These are phyloP conservation scores for Cyclotella choctawhatcheeana DNA, from an alignment of 108 stramenopile species.

Conservation along the genomic window DNA sequence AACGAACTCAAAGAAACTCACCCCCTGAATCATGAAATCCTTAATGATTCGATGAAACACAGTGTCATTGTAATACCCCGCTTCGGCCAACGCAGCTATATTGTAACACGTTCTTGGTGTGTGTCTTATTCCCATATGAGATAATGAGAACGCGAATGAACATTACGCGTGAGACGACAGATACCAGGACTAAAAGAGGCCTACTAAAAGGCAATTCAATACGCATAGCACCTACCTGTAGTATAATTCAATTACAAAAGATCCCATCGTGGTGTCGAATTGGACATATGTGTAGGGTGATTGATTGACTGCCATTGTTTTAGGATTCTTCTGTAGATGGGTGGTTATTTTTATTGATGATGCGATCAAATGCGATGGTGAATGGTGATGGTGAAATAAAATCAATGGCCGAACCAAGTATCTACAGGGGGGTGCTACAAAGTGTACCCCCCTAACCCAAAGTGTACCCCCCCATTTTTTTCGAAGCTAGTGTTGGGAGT, in stretches of 20 bases:
- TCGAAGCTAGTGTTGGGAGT: no score
- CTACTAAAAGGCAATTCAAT: background rate
- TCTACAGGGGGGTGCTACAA: no score
- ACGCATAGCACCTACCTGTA: conserved; percentile 30
- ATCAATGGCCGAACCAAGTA: no score
- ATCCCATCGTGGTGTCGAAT: conserved; percentile 79
- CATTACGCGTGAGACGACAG: background rate
- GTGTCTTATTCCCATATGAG: conserved; percentile 45
- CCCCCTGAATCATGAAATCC: conserved; percentile 95
- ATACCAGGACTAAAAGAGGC: background rate
- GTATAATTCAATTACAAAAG: conserved; percentile 83
- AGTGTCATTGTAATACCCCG: conserved; percentile 93
- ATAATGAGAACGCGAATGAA: background rate
- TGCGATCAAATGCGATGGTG: no score
- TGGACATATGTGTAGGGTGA: conserved; percentile 75
- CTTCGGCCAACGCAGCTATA: conserved; percentile 83
- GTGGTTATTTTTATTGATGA: no score
- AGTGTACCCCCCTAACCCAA: no score
- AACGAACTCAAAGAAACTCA: conserved; percentile 5
- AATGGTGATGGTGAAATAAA: no score
- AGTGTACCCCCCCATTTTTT: no score
- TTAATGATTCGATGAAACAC: conserved; percentile 95
- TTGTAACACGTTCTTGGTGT: conserved; percentile 85
- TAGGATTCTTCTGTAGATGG: no score
- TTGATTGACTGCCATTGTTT: background rate